These are phyloP conservation scores for Aspergillus indologenus DNA, from an alignment of 495 filamentous ascomycete genomes.

Conservation along the genomic window DNA sequence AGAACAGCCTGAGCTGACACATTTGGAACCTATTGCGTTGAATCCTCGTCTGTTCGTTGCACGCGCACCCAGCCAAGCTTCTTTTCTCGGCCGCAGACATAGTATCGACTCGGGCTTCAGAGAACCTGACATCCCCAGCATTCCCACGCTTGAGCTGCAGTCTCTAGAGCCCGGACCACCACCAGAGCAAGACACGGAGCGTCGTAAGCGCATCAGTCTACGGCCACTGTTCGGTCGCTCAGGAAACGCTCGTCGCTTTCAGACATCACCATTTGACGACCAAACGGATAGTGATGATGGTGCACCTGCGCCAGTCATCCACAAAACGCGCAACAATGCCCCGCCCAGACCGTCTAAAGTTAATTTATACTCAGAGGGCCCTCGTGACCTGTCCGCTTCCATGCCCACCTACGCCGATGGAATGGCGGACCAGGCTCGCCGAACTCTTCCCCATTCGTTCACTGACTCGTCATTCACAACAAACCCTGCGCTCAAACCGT, in stretches of 20 bases:
- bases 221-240: conserved; percentile 37
- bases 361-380: background rate
- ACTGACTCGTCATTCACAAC: conserved; percentile 27
- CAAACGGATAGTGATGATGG: conserved; percentile 28
- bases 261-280: conserved; percentile 30
- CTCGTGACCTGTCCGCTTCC: conserved; percentile 9
- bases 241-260: conserved; percentile 22
- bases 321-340: conserved; percentile 24
- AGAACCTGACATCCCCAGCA: conserved; percentile 28
- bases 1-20: conserved; percentile 9
- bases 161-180: conserved; percentile 18
- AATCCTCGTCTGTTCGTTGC: conserved; percentile 20
- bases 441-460: conserved; percentile 30
- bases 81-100: conserved; percentile 27
- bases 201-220: conserved; percentile 35
- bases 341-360: conserved; percentile 7
- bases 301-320: conserved; percentile 38
- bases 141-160: conserved; percentile 35
- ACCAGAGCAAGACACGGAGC: conserved; percentile 24
- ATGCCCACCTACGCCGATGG: conserved; percentile 17
- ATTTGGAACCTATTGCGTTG: conserved; percentile 10
- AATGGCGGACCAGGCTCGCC: background rate
- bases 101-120: conserved; percentile 29
- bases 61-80: conserved; percentile 25
- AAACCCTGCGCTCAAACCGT: conserved; percentile 23